Evolutionary conservation across 2,329 filamentous ascomycete species (phyloP), one percentile per base, ranked within the genome.

Genomic region (Fusarium veterinarium): DNA sequence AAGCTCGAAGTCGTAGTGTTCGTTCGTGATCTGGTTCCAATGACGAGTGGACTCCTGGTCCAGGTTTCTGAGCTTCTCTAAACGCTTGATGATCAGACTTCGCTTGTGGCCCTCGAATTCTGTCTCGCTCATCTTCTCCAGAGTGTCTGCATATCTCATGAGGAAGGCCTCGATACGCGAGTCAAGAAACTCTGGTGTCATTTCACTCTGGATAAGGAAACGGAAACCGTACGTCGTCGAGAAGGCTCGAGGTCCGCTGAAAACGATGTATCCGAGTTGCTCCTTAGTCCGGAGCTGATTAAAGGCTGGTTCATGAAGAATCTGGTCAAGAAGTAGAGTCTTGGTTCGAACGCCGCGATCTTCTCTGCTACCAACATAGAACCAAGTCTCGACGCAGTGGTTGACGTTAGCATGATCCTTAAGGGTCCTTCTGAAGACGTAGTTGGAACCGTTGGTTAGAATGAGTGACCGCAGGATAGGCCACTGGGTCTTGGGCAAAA

Each of bases 221-320:
- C 95, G 90, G 82, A 95, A 96, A 2, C 93, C 94, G 76, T 94
- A 92, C 0, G 92, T 95, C 1, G 92, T 95, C n/a, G 90, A 84
- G 61, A 92, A 90, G 59, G 89, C 88, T 40, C 92, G 87, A 13
- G 91, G 86, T 30, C 94, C 93, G 55, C 93, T 95, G 82, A 95
- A 97, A 1, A 99, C 95, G 58, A 99, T 93, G 77, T 99, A 99
- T 17, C 96, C 96, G 9, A 99, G 91, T 83, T 98, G 95, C 81
- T 99, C 95, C 82, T 98, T 98, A 46, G 95, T 98, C 52, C 96
- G 91, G 12, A 99, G 87, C 81, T 97, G 94, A 82, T 99, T 94
- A 79, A 98, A 99, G 13, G 92, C 93, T 7, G 95, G 95, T 83
- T 99, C 96, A 64, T 97, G 93, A 0, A 94, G 91, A 84, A 98